These are phyloP conservation scores for Aspergillus leporis DNA, from an alignment of 495 filamentous ascomycete genomes.

Conservation along the genomic window DNA sequence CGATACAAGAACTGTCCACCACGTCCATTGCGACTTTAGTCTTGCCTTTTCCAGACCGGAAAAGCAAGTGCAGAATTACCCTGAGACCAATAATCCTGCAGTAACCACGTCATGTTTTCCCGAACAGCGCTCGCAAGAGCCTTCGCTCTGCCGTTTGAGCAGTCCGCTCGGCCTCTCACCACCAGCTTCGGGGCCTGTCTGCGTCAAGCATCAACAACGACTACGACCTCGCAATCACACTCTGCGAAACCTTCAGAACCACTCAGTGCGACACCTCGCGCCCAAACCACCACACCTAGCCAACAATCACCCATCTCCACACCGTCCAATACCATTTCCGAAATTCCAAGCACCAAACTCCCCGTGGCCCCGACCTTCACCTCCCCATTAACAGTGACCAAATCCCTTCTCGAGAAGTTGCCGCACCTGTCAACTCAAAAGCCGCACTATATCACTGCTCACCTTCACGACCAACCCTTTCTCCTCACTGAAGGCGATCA, in stretches of 20 bases:
- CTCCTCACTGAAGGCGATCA: slow-evolving; percentile 85
- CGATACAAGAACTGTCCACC: slow-evolving; percentile 8
- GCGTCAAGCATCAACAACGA: slow-evolving; percentile 16
- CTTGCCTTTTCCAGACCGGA: not conserved
- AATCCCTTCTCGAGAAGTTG: slow-evolving; percentile 65
- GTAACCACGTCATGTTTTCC: slow-evolving; percentile 40
- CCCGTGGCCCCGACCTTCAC: slow-evolving; percentile 38
- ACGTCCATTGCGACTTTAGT: not conserved
- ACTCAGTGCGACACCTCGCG: slow-evolving; percentile 32
- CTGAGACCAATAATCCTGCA: not conserved
- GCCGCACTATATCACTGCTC: slow-evolving; percentile 80
- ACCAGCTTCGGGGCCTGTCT: slow-evolving; percentile 34
- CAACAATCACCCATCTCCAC: slow-evolving; percentile 18
- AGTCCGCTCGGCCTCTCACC: slow-evolving; percentile 33
- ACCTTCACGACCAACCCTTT: slow-evolving; percentile 87
- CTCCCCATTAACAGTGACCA: slow-evolving; percentile 45
- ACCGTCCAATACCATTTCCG: slow-evolving; percentile 18
- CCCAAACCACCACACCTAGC: slow-evolving; percentile 22
- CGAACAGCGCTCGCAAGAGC: slow-evolving; percentile 40
- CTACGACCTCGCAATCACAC: slow-evolving; percentile 11
- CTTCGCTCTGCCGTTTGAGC: slow-evolving; percentile 33
- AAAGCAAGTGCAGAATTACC: not conserved
- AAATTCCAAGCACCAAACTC: slow-evolving; percentile 34
- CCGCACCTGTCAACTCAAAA: slow-evolving; percentile 77
- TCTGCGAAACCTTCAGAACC: slow-evolving; percentile 27